A percentile compares a stretch with the other conserved stretches of the same genome.
phyloP scores from a whole-genome alignment of 257 asterid species.

The Nicotiana paniculata region DNA sequence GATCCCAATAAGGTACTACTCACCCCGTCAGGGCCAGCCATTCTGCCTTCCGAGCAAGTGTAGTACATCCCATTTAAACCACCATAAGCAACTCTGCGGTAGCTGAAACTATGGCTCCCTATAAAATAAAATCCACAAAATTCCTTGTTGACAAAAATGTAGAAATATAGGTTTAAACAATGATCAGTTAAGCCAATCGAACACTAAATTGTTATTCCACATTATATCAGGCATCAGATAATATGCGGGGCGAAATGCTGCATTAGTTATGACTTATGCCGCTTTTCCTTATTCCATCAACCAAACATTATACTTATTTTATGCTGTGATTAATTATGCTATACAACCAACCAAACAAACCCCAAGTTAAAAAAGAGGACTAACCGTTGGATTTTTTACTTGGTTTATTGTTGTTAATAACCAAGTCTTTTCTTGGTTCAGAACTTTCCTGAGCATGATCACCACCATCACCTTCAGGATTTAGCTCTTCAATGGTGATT shows the following conservation, averaged over 20 bases:
- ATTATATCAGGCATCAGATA: not conserved
- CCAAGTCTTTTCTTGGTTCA: slow-evolving; percentile 38
- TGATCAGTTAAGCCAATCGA: not conserved
- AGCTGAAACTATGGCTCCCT: slow-evolving; percentile 49
- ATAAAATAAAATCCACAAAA: slow-evolving; percentile 10
- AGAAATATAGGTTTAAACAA: not conserved
- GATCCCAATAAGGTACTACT: slow-evolving; percentile 17
- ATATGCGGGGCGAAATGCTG: not conserved
- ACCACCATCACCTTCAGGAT: slow-evolving; percentile 41
- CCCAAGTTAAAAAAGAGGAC: not conserved
- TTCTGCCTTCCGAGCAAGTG: slow-evolving; percentile 53
- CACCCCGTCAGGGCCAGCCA: slow-evolving; percentile 75
- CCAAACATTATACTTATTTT: not conserved
- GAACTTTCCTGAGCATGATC: slow-evolving; percentile 20
- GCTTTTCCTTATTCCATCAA: too few relatives aligned
- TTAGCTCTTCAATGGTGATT: slow-evolving; percentile 59
- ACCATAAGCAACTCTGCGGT: slow-evolving; percentile 56
- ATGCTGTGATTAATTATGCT: not conserved
- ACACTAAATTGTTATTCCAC: not conserved
- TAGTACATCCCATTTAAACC: slow-evolving; percentile 55
- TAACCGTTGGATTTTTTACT: slow-evolving; percentile 30
- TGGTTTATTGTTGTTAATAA: slow-evolving; percentile 24
- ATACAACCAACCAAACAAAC: not conserved
- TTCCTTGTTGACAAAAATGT: not conserved
- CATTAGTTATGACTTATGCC: too few relatives aligned